phyloP scores from a whole-genome alignment of 306 rosid species.

The Ziziphus jujuba region DNA sequence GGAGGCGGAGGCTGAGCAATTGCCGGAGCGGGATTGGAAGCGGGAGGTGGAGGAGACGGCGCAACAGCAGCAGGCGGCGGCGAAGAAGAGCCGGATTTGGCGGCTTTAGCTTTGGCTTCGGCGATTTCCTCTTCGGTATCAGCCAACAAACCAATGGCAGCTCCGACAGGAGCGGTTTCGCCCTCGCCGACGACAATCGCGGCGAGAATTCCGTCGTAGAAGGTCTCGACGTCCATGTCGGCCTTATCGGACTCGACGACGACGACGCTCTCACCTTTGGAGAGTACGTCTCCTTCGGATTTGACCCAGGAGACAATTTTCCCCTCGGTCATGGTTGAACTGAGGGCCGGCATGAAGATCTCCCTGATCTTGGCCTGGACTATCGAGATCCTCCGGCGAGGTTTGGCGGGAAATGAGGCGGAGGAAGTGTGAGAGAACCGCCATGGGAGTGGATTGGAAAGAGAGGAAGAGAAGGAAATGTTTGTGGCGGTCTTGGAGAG shows the following conservation, averaged over 20 bases:
- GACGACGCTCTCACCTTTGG: conserved; percentile 92
- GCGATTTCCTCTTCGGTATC: conserved; percentile 71
- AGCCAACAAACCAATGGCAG: conserved; percentile 77
- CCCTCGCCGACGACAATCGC: conserved; percentile 82
- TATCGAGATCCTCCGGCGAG: conserved; percentile 42
- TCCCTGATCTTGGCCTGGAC: conserved; percentile 80
- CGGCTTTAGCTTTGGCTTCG: conserved; percentile 69
- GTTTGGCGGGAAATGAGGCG: conserved; percentile 34
- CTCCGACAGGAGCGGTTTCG: conserved; percentile 82
- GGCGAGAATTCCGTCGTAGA: conserved; percentile 86
- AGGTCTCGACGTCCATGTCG: conserved; percentile 92
- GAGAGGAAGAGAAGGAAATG: conserved; percentile 63
- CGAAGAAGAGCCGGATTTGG: conserved; percentile 29
- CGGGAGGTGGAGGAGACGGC: conserved; percentile 40
- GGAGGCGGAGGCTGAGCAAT: conserved; percentile 44
- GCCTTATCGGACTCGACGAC: conserved; percentile 94
- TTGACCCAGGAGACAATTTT: conserved; percentile 92
- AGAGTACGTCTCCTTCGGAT: conserved; percentile 83
- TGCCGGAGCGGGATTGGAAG: conserved; percentile 47
- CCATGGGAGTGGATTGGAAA: conserved; percentile 48
- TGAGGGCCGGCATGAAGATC: conserved; percentile 98
- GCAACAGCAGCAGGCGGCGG: conserved; percentile 23
- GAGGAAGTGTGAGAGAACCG: conserved; percentile 26
- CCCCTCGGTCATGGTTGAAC: conserved; percentile 99
- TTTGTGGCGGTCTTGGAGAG: conserved; percentile 32